Evolutionary conservation across 306 rosid genomes (phyloP).

Genomic region (Vicia villosa): DNA sequence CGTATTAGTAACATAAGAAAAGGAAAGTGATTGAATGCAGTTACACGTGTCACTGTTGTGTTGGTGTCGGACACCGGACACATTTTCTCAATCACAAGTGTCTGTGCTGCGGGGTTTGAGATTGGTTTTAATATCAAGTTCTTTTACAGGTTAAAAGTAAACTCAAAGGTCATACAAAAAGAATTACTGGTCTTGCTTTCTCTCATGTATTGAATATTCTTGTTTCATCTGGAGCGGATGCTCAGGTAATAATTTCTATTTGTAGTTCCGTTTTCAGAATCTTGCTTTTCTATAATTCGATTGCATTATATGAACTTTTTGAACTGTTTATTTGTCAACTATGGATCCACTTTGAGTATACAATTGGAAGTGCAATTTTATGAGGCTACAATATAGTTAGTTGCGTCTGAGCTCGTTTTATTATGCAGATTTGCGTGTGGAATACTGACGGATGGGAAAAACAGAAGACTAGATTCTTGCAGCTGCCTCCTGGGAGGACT

Average conservation of each 20-base stretch:
- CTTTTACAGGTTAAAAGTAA: conserved; percentile 63
- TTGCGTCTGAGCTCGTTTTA: conserved; percentile 20
- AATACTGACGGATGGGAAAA: conserved; percentile 95
- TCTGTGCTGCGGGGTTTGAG: not conserved
- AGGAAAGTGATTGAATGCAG: not conserved
- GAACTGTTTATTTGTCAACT: not conserved
- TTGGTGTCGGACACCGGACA: not conserved
- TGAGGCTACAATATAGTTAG: conserved; percentile 15
- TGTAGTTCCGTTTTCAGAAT: conserved; percentile 17
- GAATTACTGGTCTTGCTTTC: conserved; percentile 94
- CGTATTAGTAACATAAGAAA: not conserved
- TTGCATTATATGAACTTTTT: not conserved
- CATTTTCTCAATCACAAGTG: not conserved
- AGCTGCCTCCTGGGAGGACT: conserved; percentile 84
- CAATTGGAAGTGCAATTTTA: not conserved
- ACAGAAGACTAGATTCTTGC: conserved; percentile 80
- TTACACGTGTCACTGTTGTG: not conserved
- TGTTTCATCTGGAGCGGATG: conserved; percentile 51
- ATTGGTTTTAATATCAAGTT: conserved; percentile 32
- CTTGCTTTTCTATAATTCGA: conserved; percentile 23
- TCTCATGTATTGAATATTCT: conserved; percentile 75
- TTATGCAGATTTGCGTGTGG: conserved; percentile 83
- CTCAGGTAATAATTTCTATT: conserved; percentile 64
- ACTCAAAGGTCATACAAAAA: conserved; percentile 96
- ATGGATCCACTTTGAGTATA: not conserved